These are phyloP conservation scores for Lichtheimia ornata DNA, from an alignment of 371 early-diverging fungal species.

Conservation along the genomic window DNA sequence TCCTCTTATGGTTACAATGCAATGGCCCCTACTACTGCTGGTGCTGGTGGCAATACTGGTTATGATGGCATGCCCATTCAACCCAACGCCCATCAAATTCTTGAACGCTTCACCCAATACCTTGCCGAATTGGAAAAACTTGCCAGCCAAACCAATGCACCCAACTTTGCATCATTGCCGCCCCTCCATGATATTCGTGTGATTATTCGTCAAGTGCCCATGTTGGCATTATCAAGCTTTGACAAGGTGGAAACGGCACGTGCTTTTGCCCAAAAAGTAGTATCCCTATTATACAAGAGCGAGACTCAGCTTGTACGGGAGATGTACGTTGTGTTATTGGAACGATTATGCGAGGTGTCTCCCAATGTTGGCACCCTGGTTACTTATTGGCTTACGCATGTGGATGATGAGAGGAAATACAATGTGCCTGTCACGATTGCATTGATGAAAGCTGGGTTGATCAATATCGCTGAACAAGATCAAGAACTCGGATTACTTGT, in stretches of 20 bases:
- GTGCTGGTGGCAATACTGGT: background rate
- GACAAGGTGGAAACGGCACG: constrained; percentile 79
- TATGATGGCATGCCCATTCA: constrained; percentile 1
- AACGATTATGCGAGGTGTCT: constrained; percentile 79
- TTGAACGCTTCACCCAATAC: constrained; percentile 71
- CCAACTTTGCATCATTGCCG: constrained; percentile 70
- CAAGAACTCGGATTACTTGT: constrained; percentile 73
- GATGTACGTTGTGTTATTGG: constrained; percentile 80
- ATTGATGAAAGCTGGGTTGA: constrained; percentile 76
- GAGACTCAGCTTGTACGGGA: constrained; percentile 78
- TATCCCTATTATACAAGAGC: constrained; percentile 79
- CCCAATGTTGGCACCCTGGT: constrained; percentile 81
- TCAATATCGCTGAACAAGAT: constrained; percentile 82
- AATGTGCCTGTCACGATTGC: constrained; percentile 84
- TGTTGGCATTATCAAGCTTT: constrained; percentile 65
- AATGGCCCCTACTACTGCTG: background rate
- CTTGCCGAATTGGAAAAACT: constrained; percentile 79
- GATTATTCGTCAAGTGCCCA: constrained; percentile 71
- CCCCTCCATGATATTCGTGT: constrained; percentile 76
- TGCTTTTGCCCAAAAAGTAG: constrained; percentile 84
- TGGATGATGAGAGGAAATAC: constrained; percentile 92
- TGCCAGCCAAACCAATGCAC: constrained; percentile 53
- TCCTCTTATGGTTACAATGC: background rate
- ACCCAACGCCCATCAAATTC: constrained; percentile 50
- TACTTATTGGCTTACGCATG: constrained; percentile 89